Base-by-base conservation (phyloP, 805 yeast species). In the Candida bentonensis region DNA sequence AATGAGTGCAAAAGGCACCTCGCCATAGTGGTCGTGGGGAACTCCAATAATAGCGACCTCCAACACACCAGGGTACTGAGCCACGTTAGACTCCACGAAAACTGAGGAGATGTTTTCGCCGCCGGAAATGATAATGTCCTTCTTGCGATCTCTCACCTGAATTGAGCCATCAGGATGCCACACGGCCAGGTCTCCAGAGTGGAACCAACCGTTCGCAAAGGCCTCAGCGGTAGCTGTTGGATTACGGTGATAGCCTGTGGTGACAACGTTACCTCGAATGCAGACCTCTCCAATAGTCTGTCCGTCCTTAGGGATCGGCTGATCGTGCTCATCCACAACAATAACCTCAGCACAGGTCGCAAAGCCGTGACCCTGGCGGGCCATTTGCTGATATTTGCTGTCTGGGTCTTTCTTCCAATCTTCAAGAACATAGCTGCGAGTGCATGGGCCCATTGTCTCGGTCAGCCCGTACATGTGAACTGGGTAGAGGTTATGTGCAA, bases 101-200 rank as follows among this genome's bases (percentile, higher is more conserved):
- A 61, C 63, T 3, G 64, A 58, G 3, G 65, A 60, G 45, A 60
- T 60, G 48, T 60, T 60, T 44, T 60, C 65, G 22, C 65, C 65
- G 11, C 65, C 65, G 7, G 65, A 58, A 28, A 60, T 60, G 44
- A 60, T 61, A 27, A 61, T 60, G 46, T 61, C 65, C 54, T 61
- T 61, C 43, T 58, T 59, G 26, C 65, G 51, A 44, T 61, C 65
- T n/a, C 61, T 48, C 27, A 61, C 46, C 45, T 60, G 59, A 25
- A 58, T 44, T 23, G 61, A 49, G 20, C 65, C 64, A 36, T 61
- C 65, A 3, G 56, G 49, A 44, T 59, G 63, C 50, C 54, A 46
- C 22, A 61, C 65, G 1, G 65, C 65, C 41, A 61, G 49, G 40
- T 61, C 65, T 17, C 66, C 66, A 20, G 61, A 52, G 23, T 45